Evolutionary conservation across 2,329 filamentous ascomycete genomes (phyloP), one percentile per base, ranked within the genome.

Genomic region (Fusarium zealandicum): DNA sequence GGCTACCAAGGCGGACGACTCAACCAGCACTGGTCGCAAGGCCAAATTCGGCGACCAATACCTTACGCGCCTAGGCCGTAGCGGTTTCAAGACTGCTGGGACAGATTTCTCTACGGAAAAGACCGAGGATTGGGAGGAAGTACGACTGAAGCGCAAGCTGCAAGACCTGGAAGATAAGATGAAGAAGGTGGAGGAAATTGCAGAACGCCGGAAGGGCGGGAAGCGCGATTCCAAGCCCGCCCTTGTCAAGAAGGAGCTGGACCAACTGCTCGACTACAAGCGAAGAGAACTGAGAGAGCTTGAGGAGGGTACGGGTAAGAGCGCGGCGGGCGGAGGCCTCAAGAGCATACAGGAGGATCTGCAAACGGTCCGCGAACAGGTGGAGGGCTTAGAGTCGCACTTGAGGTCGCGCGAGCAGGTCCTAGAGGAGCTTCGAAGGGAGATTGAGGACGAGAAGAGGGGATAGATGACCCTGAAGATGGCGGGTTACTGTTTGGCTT

Each of bases 21-120:
- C 84, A 62, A 97, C 93, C 0, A 78, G 84, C 30, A 95, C 92
- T 1, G 93, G 93, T 52, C 89, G 90, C 70, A 99, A 99, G 78
- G 89, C 92, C 66, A 97, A 96, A 77, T 99, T 99, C 70, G 95
- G 95, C 63, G 95, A 99, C 73, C 90, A 96, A 61, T 99, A 98
- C 75, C 84, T 99, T 51, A 96, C 90, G 57, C 88, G 95, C 11
- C 82, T 99, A 32, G 95, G 95, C 45, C 89, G 93, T 69, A 87
- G 88, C 64, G 88, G 84, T 54, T 93, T 95, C 76, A 88, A 90
- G 70, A 85, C 90, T 8, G 80, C 88, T 33, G 95, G 95, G 20
- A 99, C 95, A 2, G 93, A 99, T 77, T 98, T 98, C 72, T 89
- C 87, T 53, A 82, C 84, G 31, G 89, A 90, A 59, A 90, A 92